These are phyloP conservation scores for Pyrenopolyporus hunteri DNA, from an alignment of 495 filamentous ascomycete species.

Conservation along the genomic window DNA sequence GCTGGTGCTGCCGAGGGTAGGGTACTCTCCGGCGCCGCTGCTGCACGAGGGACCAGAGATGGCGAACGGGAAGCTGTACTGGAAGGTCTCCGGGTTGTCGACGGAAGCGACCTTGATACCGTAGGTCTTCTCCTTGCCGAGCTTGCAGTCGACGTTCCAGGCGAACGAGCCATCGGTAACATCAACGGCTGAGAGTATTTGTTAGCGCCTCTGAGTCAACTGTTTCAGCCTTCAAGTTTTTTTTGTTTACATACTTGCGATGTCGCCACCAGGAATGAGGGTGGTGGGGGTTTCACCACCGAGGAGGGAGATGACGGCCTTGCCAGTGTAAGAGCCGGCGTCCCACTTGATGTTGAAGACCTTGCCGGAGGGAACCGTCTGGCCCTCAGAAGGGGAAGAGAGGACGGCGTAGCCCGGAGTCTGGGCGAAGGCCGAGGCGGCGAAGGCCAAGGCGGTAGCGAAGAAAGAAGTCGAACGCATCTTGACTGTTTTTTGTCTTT, in stretches of 20 bases:
- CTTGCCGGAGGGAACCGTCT: constrained; percentile 49
- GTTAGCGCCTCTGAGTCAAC: constrained; percentile 18
- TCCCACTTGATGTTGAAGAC: constrained; percentile 44
- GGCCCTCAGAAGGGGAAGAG: constrained; percentile 41
- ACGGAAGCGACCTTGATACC: constrained; percentile 52
- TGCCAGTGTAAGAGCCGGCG: constrained; percentile 34
- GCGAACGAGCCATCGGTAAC: constrained; percentile 38
- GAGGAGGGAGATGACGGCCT: constrained; percentile 47
- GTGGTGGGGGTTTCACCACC: constrained; percentile 43
- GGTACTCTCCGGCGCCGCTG: constrained; percentile 2
- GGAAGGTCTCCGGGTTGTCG: constrained; percentile 47
- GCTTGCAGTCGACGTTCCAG: constrained; percentile 48
- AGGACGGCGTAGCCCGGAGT: constrained; percentile 50
- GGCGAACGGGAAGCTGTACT: constrained; percentile 58
- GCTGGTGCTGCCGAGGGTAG: constrained; percentile 18
- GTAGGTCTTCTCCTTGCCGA: constrained; percentile 49
- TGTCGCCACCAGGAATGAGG: constrained; percentile 38
- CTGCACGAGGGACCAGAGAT: constrained; percentile 44
- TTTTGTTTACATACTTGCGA: constrained; percentile 48
- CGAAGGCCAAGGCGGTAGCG: constrained; percentile 52
- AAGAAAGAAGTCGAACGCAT: constrained; percentile 51
- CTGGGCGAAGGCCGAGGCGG: constrained; percentile 50
- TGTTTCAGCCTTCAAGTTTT: not conserved
- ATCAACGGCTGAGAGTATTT: constrained; percentile 36
- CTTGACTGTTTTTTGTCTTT: constrained; percentile 43